These are phyloP conservation scores for Colletotrichum scovillei DNA, from an alignment of 2,329 filamentous ascomycete species.

Conservation along the genomic window DNA sequence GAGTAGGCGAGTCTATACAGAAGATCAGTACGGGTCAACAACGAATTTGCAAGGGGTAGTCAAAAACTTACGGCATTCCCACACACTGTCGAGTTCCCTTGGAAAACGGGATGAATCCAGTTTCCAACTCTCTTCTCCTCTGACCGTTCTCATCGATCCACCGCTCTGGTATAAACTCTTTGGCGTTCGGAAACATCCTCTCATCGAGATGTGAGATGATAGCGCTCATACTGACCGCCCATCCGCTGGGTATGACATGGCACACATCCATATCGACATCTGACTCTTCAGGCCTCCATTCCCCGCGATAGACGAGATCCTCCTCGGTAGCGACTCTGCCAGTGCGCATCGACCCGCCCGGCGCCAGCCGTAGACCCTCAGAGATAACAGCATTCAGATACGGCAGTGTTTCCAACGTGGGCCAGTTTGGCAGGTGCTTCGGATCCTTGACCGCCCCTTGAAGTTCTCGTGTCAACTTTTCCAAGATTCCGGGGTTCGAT, in stretches of 20 bases:
- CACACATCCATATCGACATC: conserved; percentile 5
- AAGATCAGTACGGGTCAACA: not conserved
- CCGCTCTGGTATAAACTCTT: conserved; percentile 37
- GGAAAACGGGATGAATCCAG: conserved; percentile 32
- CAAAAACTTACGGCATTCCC: conserved; percentile 34
- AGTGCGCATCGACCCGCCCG: conserved; percentile 30
- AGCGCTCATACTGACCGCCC: conserved; percentile 32
- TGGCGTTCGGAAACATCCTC: conserved; percentile 22
- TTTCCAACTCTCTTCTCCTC: conserved; percentile 17
- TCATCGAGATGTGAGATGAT: conserved; percentile 36
- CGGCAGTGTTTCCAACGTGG: conserved; percentile 49
- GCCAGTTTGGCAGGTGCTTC: conserved; percentile 37
- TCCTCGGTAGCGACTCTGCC: conserved; percentile 35
- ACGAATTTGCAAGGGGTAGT: not conserved
- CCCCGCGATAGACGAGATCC: conserved; percentile 38
- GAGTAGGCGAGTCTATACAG: conserved; percentile 41
- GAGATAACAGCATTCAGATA: conserved; percentile 44
- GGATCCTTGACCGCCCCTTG: conserved; percentile 37
- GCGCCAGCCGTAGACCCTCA: conserved; percentile 38
- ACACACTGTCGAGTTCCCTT: conserved; percentile 34
- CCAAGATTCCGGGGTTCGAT: conserved; percentile 35
- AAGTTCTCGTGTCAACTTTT: conserved; percentile 41
- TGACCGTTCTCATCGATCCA: conserved; percentile 36
- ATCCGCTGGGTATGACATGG: conserved; percentile 25
- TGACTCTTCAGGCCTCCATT: conserved; percentile 2